Conservation (phyloP, 2,329 filamentous ascomycete species). For the Claviceps capensis region DNA sequence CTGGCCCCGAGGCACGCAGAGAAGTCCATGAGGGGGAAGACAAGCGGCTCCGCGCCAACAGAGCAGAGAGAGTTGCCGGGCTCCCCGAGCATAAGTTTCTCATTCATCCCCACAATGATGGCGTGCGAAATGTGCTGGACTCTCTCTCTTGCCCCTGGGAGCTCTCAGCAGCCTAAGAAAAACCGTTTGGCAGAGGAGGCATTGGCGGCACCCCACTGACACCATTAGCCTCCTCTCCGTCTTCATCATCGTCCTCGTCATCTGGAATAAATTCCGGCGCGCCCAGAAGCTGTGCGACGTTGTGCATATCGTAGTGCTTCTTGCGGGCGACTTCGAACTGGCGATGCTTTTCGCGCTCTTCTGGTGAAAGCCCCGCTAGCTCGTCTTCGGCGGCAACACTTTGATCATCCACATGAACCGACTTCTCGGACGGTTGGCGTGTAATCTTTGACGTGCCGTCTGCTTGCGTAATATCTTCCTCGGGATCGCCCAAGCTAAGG, state of each 20-base stretch:
- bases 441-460: slow-evolving; percentile 18
- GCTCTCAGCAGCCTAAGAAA: slow-evolving; percentile 12
- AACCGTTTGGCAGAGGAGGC: slow-evolving; percentile 31
- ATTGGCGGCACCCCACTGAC: slow-evolving; percentile 22
- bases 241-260: slow-evolving; percentile 46
- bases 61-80: too few species aligned
- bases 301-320: slow-evolving; percentile 98
- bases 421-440: slow-evolving; percentile 40
- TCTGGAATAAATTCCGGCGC: slow-evolving; percentile 55
- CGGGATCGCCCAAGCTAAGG: slow-evolving; percentile 83
- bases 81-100: too few species aligned
- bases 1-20: too few species aligned
- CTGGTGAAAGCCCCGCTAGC: slow-evolving; percentile 40
- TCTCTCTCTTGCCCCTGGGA: not conserved
- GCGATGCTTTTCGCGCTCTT: slow-evolving; percentile 81
- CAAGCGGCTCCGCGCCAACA: too few species aligned
- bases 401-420: slow-evolving; percentile 65
- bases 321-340: slow-evolving; percentile 85
- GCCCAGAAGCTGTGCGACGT: slow-evolving; percentile 77
- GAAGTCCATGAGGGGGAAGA: too few species aligned
- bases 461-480: slow-evolving; percentile 50
- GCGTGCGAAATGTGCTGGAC: not conserved
- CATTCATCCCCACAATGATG: not conserved
- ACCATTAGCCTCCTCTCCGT: slow-evolving; percentile 19
- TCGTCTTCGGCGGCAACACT: slow-evolving; percentile 44